These are phyloP conservation scores for Drechslera avenae DNA, from an alignment of 2,329 filamentous ascomycete genomes.

Conservation along the genomic window DNA sequence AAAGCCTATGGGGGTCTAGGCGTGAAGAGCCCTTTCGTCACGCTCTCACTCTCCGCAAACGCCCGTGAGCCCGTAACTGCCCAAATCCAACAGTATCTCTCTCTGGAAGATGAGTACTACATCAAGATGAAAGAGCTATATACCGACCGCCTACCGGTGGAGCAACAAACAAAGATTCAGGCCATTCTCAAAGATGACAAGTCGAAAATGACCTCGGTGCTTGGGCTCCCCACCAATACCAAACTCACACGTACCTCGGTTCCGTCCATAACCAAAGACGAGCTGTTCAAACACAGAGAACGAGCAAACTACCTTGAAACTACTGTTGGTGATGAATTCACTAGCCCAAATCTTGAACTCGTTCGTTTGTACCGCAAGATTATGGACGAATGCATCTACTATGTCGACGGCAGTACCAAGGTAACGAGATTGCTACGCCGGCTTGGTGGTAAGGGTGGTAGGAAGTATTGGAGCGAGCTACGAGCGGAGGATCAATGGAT, in stretches of 20 bases:
- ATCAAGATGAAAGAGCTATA: conserved; percentile 17
- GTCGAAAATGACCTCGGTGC: conserved; percentile 7
- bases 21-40: conserved; percentile 36
- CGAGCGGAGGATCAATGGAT: conserved; percentile 32
- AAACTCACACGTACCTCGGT: conserved; percentile 17
- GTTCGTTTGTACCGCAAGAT: conserved; percentile 17
- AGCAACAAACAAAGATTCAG: conserved; percentile 18
- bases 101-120: conserved; percentile 30
- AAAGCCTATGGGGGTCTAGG: conserved; percentile 36
- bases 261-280: background rate
- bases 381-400: conserved; percentile 13
- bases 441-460: conserved; percentile 7
- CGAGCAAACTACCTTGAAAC: conserved; percentile 7
- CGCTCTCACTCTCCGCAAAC: conserved; percentile 25
- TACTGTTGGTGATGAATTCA: background rate
- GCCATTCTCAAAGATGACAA: conserved; percentile 23
- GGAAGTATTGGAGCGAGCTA: conserved; percentile 18
- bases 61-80: conserved; percentile 13
- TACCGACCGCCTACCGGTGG: conserved; percentile 11
- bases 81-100: conserved; percentile 17
- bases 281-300: conserved; percentile 26
- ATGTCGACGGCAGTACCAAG: conserved; percentile 8
- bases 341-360: conserved; percentile 7
- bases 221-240: conserved; percentile 12
- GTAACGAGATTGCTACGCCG: conserved; percentile 14